Percentiles rank a stretch among this genome's conserved stretches.
Evolutionary conservation across 164 flowering plant genomes (phyloP).

Genomic region (Aristolochia contorta): DNA sequence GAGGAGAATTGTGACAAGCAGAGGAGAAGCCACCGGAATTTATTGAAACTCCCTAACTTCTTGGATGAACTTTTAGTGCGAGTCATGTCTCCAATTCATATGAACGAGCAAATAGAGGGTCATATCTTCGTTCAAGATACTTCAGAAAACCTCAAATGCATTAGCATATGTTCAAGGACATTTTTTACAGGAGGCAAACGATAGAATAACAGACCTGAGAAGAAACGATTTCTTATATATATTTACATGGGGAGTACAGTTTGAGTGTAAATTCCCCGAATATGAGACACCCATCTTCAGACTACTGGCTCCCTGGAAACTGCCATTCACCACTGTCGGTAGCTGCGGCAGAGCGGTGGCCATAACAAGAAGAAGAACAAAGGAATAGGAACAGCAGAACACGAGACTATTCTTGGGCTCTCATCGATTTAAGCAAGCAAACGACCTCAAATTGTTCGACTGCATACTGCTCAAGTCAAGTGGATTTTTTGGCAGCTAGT

Average conservation of each 20-base stretch:
- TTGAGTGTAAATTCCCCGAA: slow-evolving; percentile 1
- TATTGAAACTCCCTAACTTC: no score
- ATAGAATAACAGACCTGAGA: slow-evolving; percentile 5
- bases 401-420: no score
- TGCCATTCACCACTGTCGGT: slow-evolving; percentile 18
- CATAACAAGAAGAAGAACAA: slow-evolving; percentile 7
- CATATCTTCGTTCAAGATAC: neutral
- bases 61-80: no score
- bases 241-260: neutral
- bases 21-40: no score
- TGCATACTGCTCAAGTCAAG: no score
- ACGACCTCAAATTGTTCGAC: no score
- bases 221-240: slow-evolving; percentile 9
- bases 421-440: no score
- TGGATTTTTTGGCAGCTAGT: no score
- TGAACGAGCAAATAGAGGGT: neutral
- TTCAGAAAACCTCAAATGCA: neutral
- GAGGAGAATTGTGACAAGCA: no score
- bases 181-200: neutral
- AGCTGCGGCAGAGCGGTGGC: slow-evolving; percentile 15
- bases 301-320: slow-evolving; percentile 5
- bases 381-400: neutral
- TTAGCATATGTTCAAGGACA: neutral
- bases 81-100: no score
- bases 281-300: slow-evolving; percentile 5